Percentiles rank a stretch among this genome's conserved stretches.
These are phyloP conservation scores for Pisolithus microcarpus DNA, from an alignment of 768 basidiomycete genomes.

Conservation along the genomic window DNA sequence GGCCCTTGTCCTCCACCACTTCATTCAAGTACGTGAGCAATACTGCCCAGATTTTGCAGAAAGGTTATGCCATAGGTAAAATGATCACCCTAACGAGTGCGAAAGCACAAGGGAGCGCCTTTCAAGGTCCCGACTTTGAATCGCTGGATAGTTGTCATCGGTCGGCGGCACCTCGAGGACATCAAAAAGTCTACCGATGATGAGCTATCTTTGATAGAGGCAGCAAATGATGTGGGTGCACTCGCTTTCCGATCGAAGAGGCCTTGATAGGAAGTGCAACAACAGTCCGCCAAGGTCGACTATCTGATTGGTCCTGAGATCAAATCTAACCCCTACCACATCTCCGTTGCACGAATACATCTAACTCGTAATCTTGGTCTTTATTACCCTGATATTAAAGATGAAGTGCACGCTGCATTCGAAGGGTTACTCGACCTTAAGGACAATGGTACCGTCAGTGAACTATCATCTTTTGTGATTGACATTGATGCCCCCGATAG, in stretches of 20 bases:
- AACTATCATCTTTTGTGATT: not conserved
- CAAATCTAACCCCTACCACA: slow-evolving; percentile 23
- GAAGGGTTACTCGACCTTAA: slow-evolving; percentile 28
- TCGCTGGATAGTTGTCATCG: slow-evolving; percentile 35
- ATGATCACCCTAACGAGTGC: not conserved
- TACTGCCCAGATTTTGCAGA: slow-evolving; percentile 18
- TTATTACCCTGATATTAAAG: slow-evolving; percentile 34
- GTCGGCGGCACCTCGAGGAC: slow-evolving; percentile 24
- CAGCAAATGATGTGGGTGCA: slow-evolving; percentile 26
- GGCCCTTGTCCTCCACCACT: slow-evolving; percentile 21
- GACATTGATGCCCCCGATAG: slow-evolving; percentile 12
- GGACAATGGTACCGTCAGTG: slow-evolving; percentile 9
- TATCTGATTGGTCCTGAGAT: not conserved
- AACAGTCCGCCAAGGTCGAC: not conserved
- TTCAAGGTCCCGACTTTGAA: slow-evolving; percentile 26
- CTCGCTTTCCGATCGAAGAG: not conserved
- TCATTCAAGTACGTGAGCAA: slow-evolving; percentile 11
- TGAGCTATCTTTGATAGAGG: slow-evolving; percentile 28
- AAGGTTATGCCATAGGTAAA: slow-evolving; percentile 18
- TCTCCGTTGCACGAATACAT: slow-evolving; percentile 19
- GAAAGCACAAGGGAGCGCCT: slow-evolving; percentile 9
- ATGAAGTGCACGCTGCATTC: slow-evolving; percentile 39
- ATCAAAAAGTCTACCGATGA: slow-evolving; percentile 36
- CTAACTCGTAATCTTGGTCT: slow-evolving; percentile 33
- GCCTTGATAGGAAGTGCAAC: not conserved